phyloP scores from a whole-genome alignment of 2,329 filamentous ascomycete genomes.

The Anisogramma anomala region DNA sequence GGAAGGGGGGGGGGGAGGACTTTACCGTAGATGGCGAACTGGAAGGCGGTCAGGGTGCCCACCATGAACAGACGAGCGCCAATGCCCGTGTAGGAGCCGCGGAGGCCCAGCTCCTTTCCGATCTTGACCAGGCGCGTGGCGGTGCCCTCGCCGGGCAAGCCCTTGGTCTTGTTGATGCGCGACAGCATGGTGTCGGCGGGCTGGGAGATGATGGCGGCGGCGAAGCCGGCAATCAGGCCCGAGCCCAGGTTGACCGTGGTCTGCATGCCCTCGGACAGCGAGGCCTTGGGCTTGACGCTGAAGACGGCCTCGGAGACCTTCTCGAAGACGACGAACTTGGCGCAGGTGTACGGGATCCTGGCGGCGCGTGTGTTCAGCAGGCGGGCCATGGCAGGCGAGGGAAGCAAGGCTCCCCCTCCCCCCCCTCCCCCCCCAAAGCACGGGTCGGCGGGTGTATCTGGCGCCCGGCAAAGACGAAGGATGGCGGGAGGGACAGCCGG shows the following conservation, averaged over 20 bases:
- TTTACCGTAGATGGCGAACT: constrained; percentile 58
- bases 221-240: constrained; percentile 63
- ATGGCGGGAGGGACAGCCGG: not conserved
- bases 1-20: not conserved
- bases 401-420: too few relatives aligned
- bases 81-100: constrained; percentile 55
- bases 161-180: constrained; percentile 71
- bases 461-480: not conserved
- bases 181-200: constrained; percentile 66
- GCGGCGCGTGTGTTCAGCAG: not conserved
- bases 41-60: constrained; percentile 53
- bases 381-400: too few relatives aligned
- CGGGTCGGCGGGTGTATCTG: too few relatives aligned
- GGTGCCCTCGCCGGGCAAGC: constrained; percentile 58
- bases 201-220: constrained; percentile 60
- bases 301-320: constrained; percentile 16
- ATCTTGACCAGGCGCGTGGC: constrained; percentile 59
- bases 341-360: constrained; percentile 19
- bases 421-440: too few relatives aligned
- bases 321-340: constrained; percentile 20
- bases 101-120: constrained; percentile 55
- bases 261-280: constrained; percentile 19
- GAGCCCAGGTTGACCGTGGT: constrained; percentile 59
- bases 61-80: constrained; percentile 60
- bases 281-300: constrained; percentile 19